Base-by-base conservation (phyloP, 2,329 filamentous ascomycete genomes). In the Cercospora brassicicola region DNA sequence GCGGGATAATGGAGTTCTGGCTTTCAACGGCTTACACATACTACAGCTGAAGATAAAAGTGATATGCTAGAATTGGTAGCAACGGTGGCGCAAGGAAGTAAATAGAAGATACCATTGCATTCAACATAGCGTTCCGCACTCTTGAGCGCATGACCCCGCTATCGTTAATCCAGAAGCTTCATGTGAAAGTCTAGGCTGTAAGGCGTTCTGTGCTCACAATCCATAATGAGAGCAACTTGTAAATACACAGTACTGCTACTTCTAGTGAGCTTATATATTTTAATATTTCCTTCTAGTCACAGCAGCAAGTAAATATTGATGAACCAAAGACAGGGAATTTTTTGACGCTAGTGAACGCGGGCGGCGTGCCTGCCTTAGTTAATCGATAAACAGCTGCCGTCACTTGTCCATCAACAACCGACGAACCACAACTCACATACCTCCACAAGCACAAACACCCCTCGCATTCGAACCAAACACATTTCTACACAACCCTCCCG, bases 41-140 rank as follows among this genome's bases (percentile, higher is more conserved):
- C 23, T 20, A 64, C 11, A 59, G 33, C 15, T 20, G 30, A 13
- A 36, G 9, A 45, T 10, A 30, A 48, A 26, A 18, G 39, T n/a
- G 8, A 30, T 23, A 18, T 10, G 8, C 20, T 23, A 61, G 23
- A 51, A 18, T 42, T 28, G 26, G 15, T 23, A 36, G 31, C 33
- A 20, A 18, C 2, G 15, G 2, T 13, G 59, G 59, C 36, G 59
- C 9, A 23, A 1, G 33, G 18, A 45, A 45, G 26, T 36, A n/a
- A 2, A 45, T 56, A 53, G 57, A 61, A 57, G 62, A 65, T 67
- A 69, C 59, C 68, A 62, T 61, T 63, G 68, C 68, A 67, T 69
- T 67, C 65, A 69, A 69, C 65, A 69, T 67, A 65, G 65, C 59
- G 68, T 67, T 69, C 23, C 10, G 55, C 23, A 10, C 53, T n/a